Percentiles rank a stretch among this genome's conserved stretches.
Evolutionary conservation across 1,284 basidiomycete species (phyloP).

Genomic region (Retiboletus flavoniger): DNA sequence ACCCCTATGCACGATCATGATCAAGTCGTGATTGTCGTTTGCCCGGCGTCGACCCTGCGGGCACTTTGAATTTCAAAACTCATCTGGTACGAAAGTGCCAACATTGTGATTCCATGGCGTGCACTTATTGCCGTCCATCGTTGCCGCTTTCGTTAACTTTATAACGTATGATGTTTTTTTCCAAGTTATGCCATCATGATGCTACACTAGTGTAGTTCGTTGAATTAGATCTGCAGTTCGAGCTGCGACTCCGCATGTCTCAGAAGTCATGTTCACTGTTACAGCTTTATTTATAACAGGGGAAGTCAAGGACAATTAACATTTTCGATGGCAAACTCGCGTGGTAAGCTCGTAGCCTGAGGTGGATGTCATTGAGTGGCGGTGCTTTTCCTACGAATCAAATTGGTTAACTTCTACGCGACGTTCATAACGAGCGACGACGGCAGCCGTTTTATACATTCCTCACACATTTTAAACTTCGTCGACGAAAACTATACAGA

Average conservation of each 20-base stretch:
- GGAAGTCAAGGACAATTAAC: too few relatives aligned
- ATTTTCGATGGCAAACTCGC: background rate
- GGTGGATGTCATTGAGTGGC: background rate
- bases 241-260: background rate
- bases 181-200: background rate
- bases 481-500: background rate
- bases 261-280: too few relatives aligned
- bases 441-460: background rate
- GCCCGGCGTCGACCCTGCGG: background rate
- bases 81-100: slow-evolving; percentile 6
- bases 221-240: too few relatives aligned
- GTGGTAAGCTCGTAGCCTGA: background rate
- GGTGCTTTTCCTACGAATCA: background rate
- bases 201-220: slow-evolving; percentile 10
- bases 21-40: slow-evolving; percentile 34
- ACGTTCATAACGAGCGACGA: background rate
- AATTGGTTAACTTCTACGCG: background rate
- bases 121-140: slow-evolving; percentile 7
- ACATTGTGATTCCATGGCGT: slow-evolving; percentile 1
- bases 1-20: slow-evolving; percentile 81
- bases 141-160: slow-evolving; percentile 21
- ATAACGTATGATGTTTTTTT: slow-evolving; percentile 16
- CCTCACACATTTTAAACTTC: background rate
- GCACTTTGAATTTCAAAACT: slow-evolving; percentile 14
- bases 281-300: too few relatives aligned